A percentile compares a stretch with the other conserved stretches of the same genome.
Conservation (phyloP, 2,329 filamentous ascomycete genomes). For the Paecilomyces fulvus region DNA sequence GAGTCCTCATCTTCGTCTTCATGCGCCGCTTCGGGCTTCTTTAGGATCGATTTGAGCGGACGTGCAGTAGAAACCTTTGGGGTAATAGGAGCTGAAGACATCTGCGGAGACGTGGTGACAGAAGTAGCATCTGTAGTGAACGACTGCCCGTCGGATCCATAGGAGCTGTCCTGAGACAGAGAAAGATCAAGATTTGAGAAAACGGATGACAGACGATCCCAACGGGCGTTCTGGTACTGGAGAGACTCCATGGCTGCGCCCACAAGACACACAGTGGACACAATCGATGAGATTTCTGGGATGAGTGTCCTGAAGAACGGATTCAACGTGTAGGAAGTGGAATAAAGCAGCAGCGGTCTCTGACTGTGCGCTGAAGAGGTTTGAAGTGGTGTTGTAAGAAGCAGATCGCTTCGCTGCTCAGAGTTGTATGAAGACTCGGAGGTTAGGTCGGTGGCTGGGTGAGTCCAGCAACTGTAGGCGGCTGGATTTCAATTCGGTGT, state of each 20-base stretch:
- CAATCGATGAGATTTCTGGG: background rate
- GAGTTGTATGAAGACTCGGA: background rate
- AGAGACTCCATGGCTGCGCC: slow-evolving; percentile 18
- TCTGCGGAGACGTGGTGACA: slow-evolving; percentile 13
- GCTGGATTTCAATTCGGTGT: slow-evolving; percentile 4
- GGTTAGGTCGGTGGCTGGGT: background rate
- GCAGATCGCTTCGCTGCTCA: background rate
- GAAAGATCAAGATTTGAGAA: slow-evolving; percentile 30
- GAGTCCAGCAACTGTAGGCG: slow-evolving; percentile 1
- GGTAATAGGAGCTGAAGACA: slow-evolving; percentile 12
- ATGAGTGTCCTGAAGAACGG: background rate
- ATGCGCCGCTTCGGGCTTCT: slow-evolving; percentile 18
- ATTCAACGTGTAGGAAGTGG: background rate
- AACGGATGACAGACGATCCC: slow-evolving; percentile 29
- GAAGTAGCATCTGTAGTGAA: slow-evolving; percentile 21
- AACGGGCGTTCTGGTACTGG: slow-evolving; percentile 20
- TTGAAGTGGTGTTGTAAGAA: background rate
- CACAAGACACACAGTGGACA: background rate
- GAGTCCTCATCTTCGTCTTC: slow-evolving; percentile 15
- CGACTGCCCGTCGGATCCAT: slow-evolving; percentile 30
- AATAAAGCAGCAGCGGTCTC: background rate
- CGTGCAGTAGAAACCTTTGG: slow-evolving; percentile 14
- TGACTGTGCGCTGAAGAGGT: background rate
- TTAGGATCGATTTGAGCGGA: slow-evolving; percentile 26
- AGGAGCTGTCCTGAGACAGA: slow-evolving; percentile 31